Evolutionary conservation across 352 stramenopile genomes (phyloP).

Genomic region (Phytophthora agathidicida): DNA sequence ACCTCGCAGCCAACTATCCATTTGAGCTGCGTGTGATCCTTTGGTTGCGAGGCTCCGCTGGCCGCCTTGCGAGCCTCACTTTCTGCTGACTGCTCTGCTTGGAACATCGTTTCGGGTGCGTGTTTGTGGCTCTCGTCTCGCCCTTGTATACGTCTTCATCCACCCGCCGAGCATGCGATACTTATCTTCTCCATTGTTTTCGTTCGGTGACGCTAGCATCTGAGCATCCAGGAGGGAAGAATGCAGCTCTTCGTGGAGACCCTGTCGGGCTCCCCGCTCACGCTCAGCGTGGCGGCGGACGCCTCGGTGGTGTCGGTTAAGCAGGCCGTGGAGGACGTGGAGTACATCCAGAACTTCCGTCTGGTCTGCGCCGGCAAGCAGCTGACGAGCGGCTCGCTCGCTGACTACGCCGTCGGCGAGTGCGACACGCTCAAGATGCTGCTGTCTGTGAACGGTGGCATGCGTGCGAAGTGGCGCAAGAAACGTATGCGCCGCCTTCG

Average conservation of each 20-base stretch:
- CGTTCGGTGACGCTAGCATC: constrained; percentile 56
- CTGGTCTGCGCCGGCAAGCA: constrained; percentile 89
- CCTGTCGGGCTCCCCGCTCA: constrained; percentile 84
- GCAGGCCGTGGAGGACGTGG: constrained; percentile 94
- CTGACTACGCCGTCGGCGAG: constrained; percentile 92
- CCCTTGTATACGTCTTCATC: neutral
- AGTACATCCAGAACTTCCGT: constrained; percentile 95
- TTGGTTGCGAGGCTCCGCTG: neutral
- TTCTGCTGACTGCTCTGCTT: constrained; percentile 94
- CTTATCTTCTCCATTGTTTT: constrained; percentile 2
- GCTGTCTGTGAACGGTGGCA: constrained; percentile 92
- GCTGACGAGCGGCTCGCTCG: constrained; percentile 84
- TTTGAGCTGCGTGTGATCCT: too few species aligned
- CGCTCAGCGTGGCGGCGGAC: constrained; percentile 79
- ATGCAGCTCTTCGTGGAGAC: constrained; percentile 97
- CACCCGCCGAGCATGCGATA: neutral
- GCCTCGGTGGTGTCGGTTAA: constrained; percentile 93
- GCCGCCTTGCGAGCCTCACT: constrained; percentile 56
- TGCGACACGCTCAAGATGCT: constrained; percentile 93
- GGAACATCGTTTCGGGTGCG: constrained; percentile 74
- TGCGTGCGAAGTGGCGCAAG: constrained; percentile 98
- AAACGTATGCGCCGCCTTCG: constrained; percentile 98
- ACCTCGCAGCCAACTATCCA: constrained; percentile 22
- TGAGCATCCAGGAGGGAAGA: constrained; percentile 92
- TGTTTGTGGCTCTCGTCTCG: too few species aligned